phyloP scores from a whole-genome alignment of 202 grass and related monocot species.

The Thinopyrum obtusiflorum region DNA sequence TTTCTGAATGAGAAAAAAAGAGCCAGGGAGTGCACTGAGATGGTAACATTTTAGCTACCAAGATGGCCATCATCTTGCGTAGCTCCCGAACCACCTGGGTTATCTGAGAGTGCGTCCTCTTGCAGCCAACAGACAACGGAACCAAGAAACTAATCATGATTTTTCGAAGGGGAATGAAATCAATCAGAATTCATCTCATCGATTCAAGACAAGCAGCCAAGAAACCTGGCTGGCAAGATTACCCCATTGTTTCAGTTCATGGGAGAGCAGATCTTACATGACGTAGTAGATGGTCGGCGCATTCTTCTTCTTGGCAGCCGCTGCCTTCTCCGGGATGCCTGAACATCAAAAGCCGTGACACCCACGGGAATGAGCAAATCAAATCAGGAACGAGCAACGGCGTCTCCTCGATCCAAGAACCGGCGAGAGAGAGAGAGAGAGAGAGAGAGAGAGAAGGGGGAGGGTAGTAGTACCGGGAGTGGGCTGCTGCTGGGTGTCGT shows the following conservation, averaged over 20 bases:
- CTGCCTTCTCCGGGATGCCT: slow-evolving; percentile 54
- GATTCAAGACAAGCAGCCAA: background rate
- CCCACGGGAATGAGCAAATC: background rate
- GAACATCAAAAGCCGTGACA: slow-evolving; percentile 24
- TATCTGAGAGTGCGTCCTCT: slow-evolving; percentile 94
- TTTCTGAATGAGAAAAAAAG: background rate
- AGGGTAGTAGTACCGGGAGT: slow-evolving; percentile 13
- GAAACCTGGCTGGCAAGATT: background rate
- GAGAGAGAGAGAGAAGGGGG: background rate
- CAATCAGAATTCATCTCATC: background rate
- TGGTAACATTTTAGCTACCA: slow-evolving; percentile 37
- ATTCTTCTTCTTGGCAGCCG: slow-evolving; percentile 50
- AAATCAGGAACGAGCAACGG: background rate
- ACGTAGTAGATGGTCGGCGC: slow-evolving; percentile 80
- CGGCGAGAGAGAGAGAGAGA: background rate
- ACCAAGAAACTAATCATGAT: slow-evolving; percentile 34
- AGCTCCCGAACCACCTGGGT: slow-evolving; percentile 90
- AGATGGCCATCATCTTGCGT: slow-evolving; percentile 80
- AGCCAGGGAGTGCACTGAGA: background rate
- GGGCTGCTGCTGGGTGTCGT: slow-evolving; percentile 39
- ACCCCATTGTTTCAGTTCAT: background rate
- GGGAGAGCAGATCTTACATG: slow-evolving; percentile 46
- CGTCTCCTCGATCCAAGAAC: slow-evolving; percentile 31
- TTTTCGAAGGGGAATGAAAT: background rate
- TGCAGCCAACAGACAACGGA: slow-evolving; percentile 31